These are phyloP conservation scores for Saprolegnia diclina DNA, from an alignment of 352 stramenopile species.

Conservation along the genomic window DNA sequence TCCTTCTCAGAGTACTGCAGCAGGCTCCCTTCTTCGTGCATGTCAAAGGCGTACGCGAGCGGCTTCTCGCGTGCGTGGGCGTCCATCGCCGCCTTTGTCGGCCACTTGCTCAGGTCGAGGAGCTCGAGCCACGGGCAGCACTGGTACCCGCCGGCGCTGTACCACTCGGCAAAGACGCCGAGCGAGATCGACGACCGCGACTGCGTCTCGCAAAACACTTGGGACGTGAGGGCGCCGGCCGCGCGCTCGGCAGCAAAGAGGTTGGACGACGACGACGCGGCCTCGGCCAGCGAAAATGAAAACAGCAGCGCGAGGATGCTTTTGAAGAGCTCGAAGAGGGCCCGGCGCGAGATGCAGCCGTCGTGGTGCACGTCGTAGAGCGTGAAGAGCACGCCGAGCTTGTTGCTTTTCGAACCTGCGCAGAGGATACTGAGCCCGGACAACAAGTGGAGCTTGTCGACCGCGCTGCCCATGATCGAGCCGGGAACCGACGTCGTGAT, in stretches of 20 bases:
- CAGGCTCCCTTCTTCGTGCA: slow-evolving; percentile 78
- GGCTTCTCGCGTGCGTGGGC: slow-evolving; percentile 82
- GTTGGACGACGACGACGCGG: slow-evolving; percentile 61
- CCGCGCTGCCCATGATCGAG: slow-evolving; percentile 43
- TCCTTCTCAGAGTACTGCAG: slow-evolving; percentile 79
- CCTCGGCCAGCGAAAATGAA: slow-evolving; percentile 75
- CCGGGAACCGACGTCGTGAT: neutral
- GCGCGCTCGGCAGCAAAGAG: slow-evolving; percentile 77
- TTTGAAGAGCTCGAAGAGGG: slow-evolving; percentile 79
- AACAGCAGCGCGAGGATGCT: slow-evolving; percentile 76
- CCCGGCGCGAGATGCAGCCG: slow-evolving; percentile 57
- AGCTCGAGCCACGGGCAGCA: slow-evolving; percentile 95
- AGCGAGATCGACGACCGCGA: slow-evolving; percentile 83
- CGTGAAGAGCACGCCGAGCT: slow-evolving; percentile 86
- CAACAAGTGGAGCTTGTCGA: slow-evolving; percentile 64
- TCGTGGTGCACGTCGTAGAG: slow-evolving; percentile 61
- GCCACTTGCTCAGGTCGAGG: slow-evolving; percentile 94
- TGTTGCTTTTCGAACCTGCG: slow-evolving; percentile 92
- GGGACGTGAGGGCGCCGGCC: slow-evolving; percentile 87
- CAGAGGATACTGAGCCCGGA: slow-evolving; percentile 91
- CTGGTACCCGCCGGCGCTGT: slow-evolving; percentile 90
- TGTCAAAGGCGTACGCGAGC: slow-evolving; percentile 80
- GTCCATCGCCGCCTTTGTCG: slow-evolving; percentile 79
- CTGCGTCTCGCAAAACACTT: slow-evolving; percentile 74
- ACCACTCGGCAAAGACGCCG: slow-evolving; percentile 95